phyloP scores from a whole-genome alignment of 768 basidiomycete species.

The Phylloporus sp. region DNA sequence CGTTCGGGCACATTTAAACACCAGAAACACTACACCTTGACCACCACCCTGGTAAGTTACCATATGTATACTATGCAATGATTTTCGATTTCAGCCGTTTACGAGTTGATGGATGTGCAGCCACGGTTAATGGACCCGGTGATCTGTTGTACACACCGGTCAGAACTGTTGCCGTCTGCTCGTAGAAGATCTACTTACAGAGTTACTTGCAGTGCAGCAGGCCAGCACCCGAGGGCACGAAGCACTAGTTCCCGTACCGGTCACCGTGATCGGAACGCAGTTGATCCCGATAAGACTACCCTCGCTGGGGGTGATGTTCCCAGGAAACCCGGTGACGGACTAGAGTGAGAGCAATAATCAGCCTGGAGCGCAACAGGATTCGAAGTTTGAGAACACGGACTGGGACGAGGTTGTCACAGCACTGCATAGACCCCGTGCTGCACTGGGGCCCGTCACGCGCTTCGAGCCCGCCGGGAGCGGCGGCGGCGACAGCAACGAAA shows the following conservation, averaged over 20 bases:
- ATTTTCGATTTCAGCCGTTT: too few relatives aligned
- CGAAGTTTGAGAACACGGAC: not conserved
- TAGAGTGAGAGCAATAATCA: not conserved
- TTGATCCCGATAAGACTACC: conserved; percentile 1
- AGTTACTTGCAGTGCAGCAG: conserved; percentile 13
- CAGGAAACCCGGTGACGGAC: conserved; percentile 1
- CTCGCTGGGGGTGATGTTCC: not conserved
- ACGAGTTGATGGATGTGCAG: too few relatives aligned
- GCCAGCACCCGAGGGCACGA: conserved; percentile 10
- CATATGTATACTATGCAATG: too few relatives aligned
- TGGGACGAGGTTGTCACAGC: conserved; percentile 3
- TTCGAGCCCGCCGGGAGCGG: conserved; percentile 5
- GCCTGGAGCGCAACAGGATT: not conserved
- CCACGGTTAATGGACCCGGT: too few relatives aligned
- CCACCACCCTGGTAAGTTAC: too few relatives aligned
- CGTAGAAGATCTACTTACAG: too few relatives aligned
- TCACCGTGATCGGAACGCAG: conserved; percentile 1
- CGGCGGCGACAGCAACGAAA: conserved; percentile 1
- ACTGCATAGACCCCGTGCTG: conserved; percentile 8
- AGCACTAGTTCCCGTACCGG: not conserved
- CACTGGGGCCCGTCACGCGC: conserved; percentile 5
- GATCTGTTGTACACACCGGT: too few relatives aligned
- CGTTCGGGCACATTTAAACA: too few relatives aligned
- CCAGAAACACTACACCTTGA: too few relatives aligned
- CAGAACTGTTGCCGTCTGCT: too few relatives aligned